Percentiles rank a stretch among this genome's conserved stretches.
These are phyloP conservation scores for Russula earlei DNA, from an alignment of 768 basidiomycete genomes.

Conservation along the genomic window DNA sequence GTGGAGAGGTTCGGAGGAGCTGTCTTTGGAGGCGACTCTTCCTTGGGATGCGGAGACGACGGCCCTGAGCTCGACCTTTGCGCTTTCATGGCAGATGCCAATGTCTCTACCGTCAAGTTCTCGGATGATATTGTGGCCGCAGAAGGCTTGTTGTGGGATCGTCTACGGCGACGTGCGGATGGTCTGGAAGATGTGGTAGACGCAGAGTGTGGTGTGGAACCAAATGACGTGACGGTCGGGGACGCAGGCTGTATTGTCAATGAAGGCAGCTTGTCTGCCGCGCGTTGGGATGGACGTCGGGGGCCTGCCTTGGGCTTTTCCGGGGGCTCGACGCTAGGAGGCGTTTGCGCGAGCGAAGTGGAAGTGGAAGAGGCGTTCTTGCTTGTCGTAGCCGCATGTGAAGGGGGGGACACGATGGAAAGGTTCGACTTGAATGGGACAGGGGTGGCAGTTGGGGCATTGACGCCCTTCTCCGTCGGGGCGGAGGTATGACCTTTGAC, in stretches of 20 bases:
- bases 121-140: conserved; percentile 18
- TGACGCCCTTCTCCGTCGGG: conserved; percentile 19
- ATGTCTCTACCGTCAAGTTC: conserved; percentile 16
- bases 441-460: background rate
- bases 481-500: conserved; percentile 25
- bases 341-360: background rate
- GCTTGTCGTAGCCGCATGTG: background rate
- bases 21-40: conserved; percentile 35
- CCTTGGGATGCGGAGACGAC: conserved; percentile 18
- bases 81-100: conserved; percentile 20
- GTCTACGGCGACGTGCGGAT: conserved; percentile 41
- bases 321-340: background rate
- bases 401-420: background rate
- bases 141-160: conserved; percentile 29
- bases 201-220: conserved; percentile 17
- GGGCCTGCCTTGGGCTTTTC: conserved; percentile 8
- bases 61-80: conserved; percentile 13
- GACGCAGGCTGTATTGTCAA: conserved; percentile 18
- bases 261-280: conserved; percentile 11
- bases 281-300: conserved; percentile 1
- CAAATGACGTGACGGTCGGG: conserved; percentile 3
- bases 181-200: conserved; percentile 31
- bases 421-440: background rate
- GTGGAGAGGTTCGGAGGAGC: conserved; percentile 46
- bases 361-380: conserved; percentile 1